These are phyloP conservation scores for Polyporus arcularius DNA, from an alignment of 768 basidiomycete species.

Conservation along the genomic window DNA sequence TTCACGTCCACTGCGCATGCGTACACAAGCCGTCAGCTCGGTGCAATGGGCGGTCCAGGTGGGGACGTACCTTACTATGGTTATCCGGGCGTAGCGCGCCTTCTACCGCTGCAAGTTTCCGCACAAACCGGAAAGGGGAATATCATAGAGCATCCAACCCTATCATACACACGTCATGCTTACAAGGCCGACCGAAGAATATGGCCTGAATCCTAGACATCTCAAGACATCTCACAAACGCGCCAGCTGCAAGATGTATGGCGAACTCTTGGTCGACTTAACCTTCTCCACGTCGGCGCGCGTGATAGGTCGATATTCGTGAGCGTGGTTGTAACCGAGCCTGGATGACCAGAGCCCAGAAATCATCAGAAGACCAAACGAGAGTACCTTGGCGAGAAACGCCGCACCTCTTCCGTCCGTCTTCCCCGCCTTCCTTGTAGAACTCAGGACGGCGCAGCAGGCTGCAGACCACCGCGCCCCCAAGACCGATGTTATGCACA, in stretches of 20 bases:
- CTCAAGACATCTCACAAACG: constrained; percentile 35
- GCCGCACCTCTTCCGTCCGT: constrained; percentile 64
- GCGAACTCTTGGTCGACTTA: constrained; percentile 64
- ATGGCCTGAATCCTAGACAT: too few species aligned
- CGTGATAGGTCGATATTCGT: constrained; percentile 63
- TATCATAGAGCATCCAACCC: neutral
- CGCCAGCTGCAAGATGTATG: constrained; percentile 41
- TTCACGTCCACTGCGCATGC: too few species aligned
- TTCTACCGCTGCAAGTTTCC: too few species aligned
- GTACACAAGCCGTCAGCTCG: too few species aligned
- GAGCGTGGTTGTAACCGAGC: constrained; percentile 80
- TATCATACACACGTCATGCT: neutral
- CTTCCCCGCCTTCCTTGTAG: constrained; percentile 61
- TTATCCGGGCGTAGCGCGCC: too few species aligned
- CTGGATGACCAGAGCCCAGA: constrained; percentile 33
- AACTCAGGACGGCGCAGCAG: constrained; percentile 79
- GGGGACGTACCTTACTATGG: too few species aligned
- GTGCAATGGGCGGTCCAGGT: too few species aligned
- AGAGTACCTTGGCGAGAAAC: neutral
- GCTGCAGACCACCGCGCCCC: constrained; percentile 77
- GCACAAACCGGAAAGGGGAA: too few species aligned
- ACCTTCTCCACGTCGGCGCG: constrained; percentile 71
- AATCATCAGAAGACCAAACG: neutral
- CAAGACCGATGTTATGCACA: constrained; percentile 83
- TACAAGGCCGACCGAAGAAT: neutral